Percentiles rank a stretch among this genome's conserved stretches.
These are phyloP conservation scores for Endocalyx cinctus DNA, from an alignment of 2,329 filamentous ascomycete species.

Conservation along the genomic window DNA sequence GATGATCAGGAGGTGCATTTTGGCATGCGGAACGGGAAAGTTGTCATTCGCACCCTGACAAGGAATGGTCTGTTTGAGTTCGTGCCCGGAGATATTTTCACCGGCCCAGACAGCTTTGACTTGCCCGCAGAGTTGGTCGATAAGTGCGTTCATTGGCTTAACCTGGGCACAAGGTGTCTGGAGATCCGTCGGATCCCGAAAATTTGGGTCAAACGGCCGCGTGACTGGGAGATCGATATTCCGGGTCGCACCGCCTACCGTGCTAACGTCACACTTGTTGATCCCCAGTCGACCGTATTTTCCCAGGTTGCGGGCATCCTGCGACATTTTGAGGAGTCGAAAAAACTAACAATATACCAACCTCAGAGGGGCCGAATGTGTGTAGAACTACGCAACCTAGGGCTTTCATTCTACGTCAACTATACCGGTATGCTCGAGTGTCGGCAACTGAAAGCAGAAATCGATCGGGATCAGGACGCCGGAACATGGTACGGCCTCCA, in stretches of 20 bases:
- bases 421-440: slow-evolving; percentile 36
- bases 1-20: slow-evolving; percentile 48
- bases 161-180: slow-evolving; percentile 35
- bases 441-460: slow-evolving; percentile 42
- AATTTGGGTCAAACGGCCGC: slow-evolving; percentile 21
- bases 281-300: slow-evolving; percentile 41
- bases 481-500: slow-evolving; percentile 56
- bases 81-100: slow-evolving; percentile 28
- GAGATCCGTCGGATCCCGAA: slow-evolving; percentile 45
- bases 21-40: slow-evolving; percentile 36
- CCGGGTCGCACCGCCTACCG: slow-evolving; percentile 12
- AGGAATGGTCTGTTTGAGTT: slow-evolving; percentile 25
- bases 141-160: slow-evolving; percentile 57
- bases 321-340: slow-evolving; percentile 40
- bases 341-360: slow-evolving; percentile 44
- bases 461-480: slow-evolving; percentile 55
- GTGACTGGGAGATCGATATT: slow-evolving; percentile 34
- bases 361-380: slow-evolving; percentile 27
- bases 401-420: slow-evolving; percentile 52
- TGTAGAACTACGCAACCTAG: slow-evolving; percentile 48
- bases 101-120: slow-evolving; percentile 30
- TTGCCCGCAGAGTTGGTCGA: slow-evolving; percentile 48
- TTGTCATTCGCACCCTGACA: slow-evolving; percentile 40
- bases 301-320: slow-evolving; percentile 40
- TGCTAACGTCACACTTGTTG: slow-evolving; percentile 34